Evolutionary conservation across 805 yeast species (phyloP).

Genomic region (Zygotorulaspora sp.): DNA sequence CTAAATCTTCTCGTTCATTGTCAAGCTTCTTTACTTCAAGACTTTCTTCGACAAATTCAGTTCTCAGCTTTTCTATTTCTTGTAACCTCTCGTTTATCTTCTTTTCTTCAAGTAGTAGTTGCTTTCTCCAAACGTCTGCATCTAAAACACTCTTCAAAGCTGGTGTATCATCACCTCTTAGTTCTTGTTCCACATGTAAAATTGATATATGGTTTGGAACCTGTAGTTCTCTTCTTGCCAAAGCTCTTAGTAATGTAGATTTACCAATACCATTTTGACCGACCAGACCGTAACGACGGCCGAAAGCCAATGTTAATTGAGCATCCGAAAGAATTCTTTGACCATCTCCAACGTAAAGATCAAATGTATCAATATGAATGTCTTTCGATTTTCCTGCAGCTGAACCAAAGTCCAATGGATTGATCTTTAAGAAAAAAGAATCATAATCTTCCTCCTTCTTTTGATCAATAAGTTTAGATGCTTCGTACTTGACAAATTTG

Average conservation of each 20-base stretch:
- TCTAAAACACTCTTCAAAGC: slow-evolving; percentile 96
- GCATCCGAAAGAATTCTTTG: slow-evolving; percentile 88
- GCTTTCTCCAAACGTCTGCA: slow-evolving; percentile 99
- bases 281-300: slow-evolving; percentile 93
- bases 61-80: slow-evolving; percentile 66
- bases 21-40: slow-evolving; percentile 75
- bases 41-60: slow-evolving; percentile 71
- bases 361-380: slow-evolving; percentile 87
- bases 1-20: slow-evolving; percentile 84
- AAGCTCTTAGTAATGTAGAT: slow-evolving; percentile 85
- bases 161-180: slow-evolving; percentile 83
- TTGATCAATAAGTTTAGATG: slow-evolving; percentile 79
- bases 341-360: slow-evolving; percentile 93
- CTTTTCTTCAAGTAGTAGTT: slow-evolving; percentile 68
- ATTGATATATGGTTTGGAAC: slow-evolving; percentile 95
- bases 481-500: slow-evolving; percentile 82
- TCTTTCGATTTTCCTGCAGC: slow-evolving; percentile 97
- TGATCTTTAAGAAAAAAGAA: slow-evolving; percentile 89
- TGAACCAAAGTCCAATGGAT: slow-evolving; percentile 85
- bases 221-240: slow-evolving; percentile 87
- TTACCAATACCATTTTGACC: slow-evolving; percentile 99
- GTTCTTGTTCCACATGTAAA: slow-evolving; percentile 96
- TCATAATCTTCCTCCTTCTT: slow-evolving; percentile 75
- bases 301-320: slow-evolving; percentile 78
- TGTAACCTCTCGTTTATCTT: slow-evolving; percentile 67